Evolutionary conservation across 805 yeast genomes (phyloP).

Genomic region (Saturnispora bothae): DNA sequence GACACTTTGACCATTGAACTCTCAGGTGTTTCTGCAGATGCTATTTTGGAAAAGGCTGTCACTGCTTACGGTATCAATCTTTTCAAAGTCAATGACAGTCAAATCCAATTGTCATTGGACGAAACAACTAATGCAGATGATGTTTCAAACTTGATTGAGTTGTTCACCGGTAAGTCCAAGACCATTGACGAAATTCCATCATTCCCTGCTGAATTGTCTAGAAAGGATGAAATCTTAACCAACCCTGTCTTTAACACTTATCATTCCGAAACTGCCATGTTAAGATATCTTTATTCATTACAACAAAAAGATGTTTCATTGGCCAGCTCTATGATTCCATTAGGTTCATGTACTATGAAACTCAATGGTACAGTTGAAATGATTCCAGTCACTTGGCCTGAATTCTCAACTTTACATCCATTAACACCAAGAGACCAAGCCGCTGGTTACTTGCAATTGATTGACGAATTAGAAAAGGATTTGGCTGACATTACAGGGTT

Average conservation of each 20-base stretch:
- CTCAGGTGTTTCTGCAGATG: constrained; percentile 42
- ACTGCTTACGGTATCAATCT: constrained; percentile 60
- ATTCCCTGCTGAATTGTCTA: constrained; percentile 37
- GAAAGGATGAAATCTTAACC: constrained; percentile 51
- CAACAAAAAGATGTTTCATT: constrained; percentile 86
- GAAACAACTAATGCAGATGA: constrained; percentile 70
- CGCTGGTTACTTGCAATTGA: constrained; percentile 69
- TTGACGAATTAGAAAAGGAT: constrained; percentile 70
- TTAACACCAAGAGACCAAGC: constrained; percentile 87
- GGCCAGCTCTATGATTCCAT: constrained; percentile 94
- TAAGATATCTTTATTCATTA: constrained; percentile 76
- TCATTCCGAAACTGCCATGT: constrained; percentile 91
- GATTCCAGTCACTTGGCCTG: constrained; percentile 93
- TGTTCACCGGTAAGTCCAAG: constrained; percentile 42
- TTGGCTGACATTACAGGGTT: constrained; percentile 90
- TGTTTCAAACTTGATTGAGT: constrained; percentile 40
- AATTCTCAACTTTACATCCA: constrained; percentile 81
- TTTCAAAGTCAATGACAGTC: constrained; percentile 49
- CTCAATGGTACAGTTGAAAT: constrained; percentile 90
- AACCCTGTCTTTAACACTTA: constrained; percentile 76
- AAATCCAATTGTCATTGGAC: constrained; percentile 78
- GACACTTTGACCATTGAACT: constrained; percentile 70
- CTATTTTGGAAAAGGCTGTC: constrained; percentile 48
- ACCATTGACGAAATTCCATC: constrained; percentile 31
- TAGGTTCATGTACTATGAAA: constrained; percentile 98